Conservation (phyloP, 1,284 basidiomycete species). For the Somion occarium region DNA sequence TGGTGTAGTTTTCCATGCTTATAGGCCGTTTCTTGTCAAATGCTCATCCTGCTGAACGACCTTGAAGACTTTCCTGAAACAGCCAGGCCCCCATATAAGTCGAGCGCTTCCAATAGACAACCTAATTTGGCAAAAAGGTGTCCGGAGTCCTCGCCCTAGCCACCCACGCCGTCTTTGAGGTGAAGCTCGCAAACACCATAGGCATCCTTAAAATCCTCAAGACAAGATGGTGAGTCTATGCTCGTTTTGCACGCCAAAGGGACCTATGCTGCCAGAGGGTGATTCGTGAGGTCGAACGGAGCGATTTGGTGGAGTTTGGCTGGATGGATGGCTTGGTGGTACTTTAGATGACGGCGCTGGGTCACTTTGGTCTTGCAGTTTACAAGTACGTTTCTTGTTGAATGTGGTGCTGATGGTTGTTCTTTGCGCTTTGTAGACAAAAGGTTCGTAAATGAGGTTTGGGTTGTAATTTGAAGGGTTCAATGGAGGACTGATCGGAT, state of each 20-base stretch:
- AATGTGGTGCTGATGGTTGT: constrained; percentile 24
- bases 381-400: constrained; percentile 5
- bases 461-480: constrained; percentile 1
- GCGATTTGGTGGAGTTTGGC: constrained; percentile 20
- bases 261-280: constrained; percentile 12
- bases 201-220: constrained; percentile 31
- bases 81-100: too few species aligned
- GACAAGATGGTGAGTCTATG: constrained; percentile 31
- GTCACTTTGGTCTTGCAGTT: constrained; percentile 20
- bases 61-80: too few species aligned
- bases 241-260: constrained; percentile 17
- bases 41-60: too few species aligned
- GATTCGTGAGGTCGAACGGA: constrained; percentile 18
- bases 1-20: too few species aligned
- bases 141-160: constrained; percentile 1
- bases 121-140: neutral
- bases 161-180: neutral
- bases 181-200: constrained; percentile 10
- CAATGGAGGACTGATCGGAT: constrained; percentile 17
- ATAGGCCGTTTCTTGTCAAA: too few species aligned
- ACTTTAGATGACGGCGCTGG: constrained; percentile 26
- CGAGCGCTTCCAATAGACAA: too few species aligned
- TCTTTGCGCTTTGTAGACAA: constrained; percentile 46
- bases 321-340: constrained; percentile 26
- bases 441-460: constrained; percentile 52